These are phyloP conservation scores for Jaltomata sinuosa DNA, from an alignment of 257 asterid species.

Conservation along the genomic window DNA sequence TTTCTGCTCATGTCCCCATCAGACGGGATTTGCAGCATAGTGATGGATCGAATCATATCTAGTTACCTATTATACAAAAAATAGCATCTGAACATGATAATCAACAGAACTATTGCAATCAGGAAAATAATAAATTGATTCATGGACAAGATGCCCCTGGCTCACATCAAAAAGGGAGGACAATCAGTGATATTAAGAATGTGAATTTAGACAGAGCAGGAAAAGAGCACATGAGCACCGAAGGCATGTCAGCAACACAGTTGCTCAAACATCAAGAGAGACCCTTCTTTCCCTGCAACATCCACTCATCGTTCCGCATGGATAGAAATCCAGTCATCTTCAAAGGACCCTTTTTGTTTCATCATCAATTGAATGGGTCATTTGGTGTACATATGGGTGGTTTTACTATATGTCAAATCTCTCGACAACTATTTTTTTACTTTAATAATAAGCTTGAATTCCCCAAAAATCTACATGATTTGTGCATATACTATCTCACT, in stretches of 20 bases:
- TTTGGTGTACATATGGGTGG: too few species aligned
- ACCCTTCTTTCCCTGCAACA: not conserved
- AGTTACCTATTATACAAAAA: not conserved
- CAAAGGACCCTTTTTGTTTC: not conserved
- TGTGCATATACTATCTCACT: not conserved
- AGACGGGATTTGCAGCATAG: conserved; percentile 13
- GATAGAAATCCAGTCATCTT: conserved; percentile 13
- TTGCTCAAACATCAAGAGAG: not conserved
- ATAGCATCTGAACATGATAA: conserved; percentile 7
- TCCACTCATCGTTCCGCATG: conserved; percentile 26
- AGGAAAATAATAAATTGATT: not conserved
- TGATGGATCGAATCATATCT: conserved; percentile 7
- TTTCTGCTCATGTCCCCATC: conserved; percentile 23
- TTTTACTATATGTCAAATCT: too few species aligned
- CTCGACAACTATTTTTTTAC: too few species aligned
- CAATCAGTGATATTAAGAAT: conserved; percentile 20
- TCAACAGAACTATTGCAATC: conserved; percentile 16
- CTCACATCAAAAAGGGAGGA: conserved; percentile 15
- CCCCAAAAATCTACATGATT: not conserved
- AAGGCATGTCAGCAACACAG: too few species aligned
- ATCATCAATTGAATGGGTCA: too few species aligned
- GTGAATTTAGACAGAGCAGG: not conserved
- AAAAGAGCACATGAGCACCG: too few species aligned
- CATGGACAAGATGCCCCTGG: not conserved
- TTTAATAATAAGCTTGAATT: not conserved